Evolutionary conservation across 371 early-diverging fungal genomes (phyloP).

Genomic region (Mortierella sp.): DNA sequence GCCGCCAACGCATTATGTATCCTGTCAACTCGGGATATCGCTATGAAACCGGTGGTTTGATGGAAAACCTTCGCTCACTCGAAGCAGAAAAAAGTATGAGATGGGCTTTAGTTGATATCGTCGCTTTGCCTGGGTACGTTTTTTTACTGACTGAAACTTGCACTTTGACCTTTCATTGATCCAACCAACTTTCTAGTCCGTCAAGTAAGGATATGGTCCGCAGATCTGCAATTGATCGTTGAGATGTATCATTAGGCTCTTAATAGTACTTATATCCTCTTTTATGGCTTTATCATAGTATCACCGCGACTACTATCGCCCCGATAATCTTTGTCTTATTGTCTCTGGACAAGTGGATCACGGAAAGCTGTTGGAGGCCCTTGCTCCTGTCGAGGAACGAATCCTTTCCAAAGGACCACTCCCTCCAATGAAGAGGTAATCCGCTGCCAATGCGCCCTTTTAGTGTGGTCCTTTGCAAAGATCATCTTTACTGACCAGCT

Average conservation of each 20-base stretch:
- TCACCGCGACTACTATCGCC: conserved; percentile 73
- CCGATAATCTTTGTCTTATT: conserved; percentile 75
- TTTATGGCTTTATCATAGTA: conserved; percentile 53
- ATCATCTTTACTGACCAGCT: not conserved
- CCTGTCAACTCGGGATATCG: conserved; percentile 74
- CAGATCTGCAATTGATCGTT: no score
- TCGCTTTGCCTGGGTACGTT: not conserved
- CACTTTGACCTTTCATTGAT: not conserved
- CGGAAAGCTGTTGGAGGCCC: conserved; percentile 58
- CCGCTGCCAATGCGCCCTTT: not conserved
- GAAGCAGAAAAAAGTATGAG: conserved; percentile 68
- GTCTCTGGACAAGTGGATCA: conserved; percentile 69
- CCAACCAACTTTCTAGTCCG: not conserved
- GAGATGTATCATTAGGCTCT: not conserved
- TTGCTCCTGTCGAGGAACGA: conserved; percentile 67
- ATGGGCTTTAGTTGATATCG: not conserved
- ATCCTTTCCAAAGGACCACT: conserved; percentile 68
- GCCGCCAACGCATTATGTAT: conserved; percentile 68
- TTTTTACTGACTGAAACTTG: not conserved
- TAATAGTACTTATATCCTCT: not conserved
- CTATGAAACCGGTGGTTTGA: conserved; percentile 75
- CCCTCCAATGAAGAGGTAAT: conserved; percentile 58
- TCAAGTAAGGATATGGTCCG: not conserved
- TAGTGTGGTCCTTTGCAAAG: no score
- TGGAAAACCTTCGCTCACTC: conserved; percentile 73